A percentile compares a stretch with the other conserved stretches of the same genome.
phyloP scores from a whole-genome alignment of 768 basidiomycete species.

The Clathrus columnatus region DNA sequence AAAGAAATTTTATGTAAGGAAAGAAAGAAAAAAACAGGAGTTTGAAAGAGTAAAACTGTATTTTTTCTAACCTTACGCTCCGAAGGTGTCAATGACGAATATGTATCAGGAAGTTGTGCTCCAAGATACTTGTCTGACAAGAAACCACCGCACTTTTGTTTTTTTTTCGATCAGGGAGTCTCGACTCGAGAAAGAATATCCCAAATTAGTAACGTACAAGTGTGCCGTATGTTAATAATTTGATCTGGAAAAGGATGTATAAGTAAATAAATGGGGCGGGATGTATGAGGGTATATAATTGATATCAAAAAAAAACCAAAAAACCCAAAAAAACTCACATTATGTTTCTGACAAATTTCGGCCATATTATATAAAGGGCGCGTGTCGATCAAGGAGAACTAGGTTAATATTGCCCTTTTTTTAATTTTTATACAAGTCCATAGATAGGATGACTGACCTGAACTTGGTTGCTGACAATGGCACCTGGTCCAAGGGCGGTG shows the following conservation, averaged over 20 bases:
- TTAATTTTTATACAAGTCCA: too few species aligned
- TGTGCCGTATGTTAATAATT: conserved; percentile 75
- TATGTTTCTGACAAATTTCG: conserved; percentile 64
- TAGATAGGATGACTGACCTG: conserved; percentile 41
- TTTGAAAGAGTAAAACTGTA: not conserved
- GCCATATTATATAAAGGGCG: conserved; percentile 71
- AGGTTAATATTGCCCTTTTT: conserved; percentile 1
- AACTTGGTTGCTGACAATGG: conserved; percentile 75
- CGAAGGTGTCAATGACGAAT: conserved; percentile 66
- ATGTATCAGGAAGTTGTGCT: conserved; percentile 60
- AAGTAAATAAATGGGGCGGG: not conserved
- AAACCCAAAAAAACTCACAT: conserved; percentile 13
- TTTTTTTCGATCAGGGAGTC: conserved; percentile 10
- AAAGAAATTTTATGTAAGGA: conserved; percentile 6
- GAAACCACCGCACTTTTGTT: conserved; percentile 69
- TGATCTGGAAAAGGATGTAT: conserved; percentile 27
- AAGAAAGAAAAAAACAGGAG: not conserved
- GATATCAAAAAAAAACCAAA: not conserved
- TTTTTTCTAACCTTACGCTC: conserved; percentile 62
- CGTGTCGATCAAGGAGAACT: conserved; percentile 80
- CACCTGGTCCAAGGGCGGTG: conserved; percentile 57
- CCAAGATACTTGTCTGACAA: conserved; percentile 69
- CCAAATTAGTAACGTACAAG: conserved; percentile 38
- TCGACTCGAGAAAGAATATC: conserved; percentile 4
- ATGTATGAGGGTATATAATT: not conserved